These are phyloP conservation scores for Hypoxylon sp. DNA, from an alignment of 2,329 filamentous ascomycete species.

Conservation along the genomic window DNA sequence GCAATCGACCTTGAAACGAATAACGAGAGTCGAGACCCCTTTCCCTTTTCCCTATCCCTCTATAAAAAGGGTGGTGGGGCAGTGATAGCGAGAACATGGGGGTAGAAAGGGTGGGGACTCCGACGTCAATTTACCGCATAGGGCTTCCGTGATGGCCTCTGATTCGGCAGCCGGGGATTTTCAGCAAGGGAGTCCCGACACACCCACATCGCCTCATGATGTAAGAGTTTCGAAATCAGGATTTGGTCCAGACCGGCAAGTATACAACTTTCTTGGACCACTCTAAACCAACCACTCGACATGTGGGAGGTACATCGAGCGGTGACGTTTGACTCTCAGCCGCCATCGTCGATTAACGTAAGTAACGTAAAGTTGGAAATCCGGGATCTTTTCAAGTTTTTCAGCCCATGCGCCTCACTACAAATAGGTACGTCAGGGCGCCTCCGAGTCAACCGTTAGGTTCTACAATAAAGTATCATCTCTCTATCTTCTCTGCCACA, in stretches of 20 bases:
- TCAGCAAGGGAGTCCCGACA: constrained; percentile 19
- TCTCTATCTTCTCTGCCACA: not conserved
- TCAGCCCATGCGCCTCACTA: constrained; percentile 22
- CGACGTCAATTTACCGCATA: constrained; percentile 43
- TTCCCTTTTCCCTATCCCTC: not conserved
- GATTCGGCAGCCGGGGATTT: constrained; percentile 30
- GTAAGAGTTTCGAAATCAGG: constrained; percentile 42
- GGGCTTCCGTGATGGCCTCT: constrained; percentile 33
- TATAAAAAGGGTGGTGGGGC: constrained; percentile 6
- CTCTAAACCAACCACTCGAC: constrained; percentile 2
- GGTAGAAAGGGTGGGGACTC: constrained; percentile 24
- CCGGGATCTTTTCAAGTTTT: constrained; percentile 32
- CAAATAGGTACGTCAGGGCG: constrained; percentile 33
- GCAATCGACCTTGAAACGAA: constrained; percentile 3
- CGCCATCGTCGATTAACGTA: constrained; percentile 41
- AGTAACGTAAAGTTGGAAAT: constrained; percentile 33
- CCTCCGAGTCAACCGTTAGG: constrained; percentile 1
- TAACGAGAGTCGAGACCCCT: not conserved
- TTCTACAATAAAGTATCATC: not conserved
- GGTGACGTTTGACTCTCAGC: constrained; percentile 41
- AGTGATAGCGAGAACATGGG: constrained; percentile 17
- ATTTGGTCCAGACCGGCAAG: constrained; percentile 31
- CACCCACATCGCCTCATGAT: constrained; percentile 38
- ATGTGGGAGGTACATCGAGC: constrained; percentile 20
- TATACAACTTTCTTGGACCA: constrained; percentile 13